phyloP scores from a whole-genome alignment of 1,284 basidiomycete species.

The Ceratobasidium sp. region DNA sequence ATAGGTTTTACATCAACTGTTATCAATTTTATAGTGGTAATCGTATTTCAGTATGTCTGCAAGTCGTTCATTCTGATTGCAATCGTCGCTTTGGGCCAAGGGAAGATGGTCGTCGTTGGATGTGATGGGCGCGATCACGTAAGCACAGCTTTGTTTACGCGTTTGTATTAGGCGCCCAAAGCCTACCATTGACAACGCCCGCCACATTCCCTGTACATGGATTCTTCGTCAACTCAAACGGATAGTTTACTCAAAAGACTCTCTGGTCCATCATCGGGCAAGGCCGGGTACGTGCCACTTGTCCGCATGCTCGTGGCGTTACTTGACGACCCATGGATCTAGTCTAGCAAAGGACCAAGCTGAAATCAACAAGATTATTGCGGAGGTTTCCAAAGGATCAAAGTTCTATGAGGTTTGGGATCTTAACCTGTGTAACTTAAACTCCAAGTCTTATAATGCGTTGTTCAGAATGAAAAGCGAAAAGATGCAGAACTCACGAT shows the following conservation, averaged over 20 bases:
- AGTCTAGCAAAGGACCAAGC: slow-evolving; percentile 80
- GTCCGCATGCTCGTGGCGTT: background rate
- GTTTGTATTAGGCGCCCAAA: background rate
- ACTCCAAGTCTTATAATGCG: background rate
- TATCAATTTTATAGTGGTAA: no score
- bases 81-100: background rate
- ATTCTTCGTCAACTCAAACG: slow-evolving; percentile 18
- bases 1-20: no score
- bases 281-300: slow-evolving; percentile 71
- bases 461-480: slow-evolving; percentile 78
- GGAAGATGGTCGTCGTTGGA: background rate
- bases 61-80: background rate
- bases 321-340: slow-evolving; percentile 40
- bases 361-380: slow-evolving; percentile 81
- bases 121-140: slow-evolving; percentile 27
- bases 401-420: slow-evolving; percentile 79
- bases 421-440: background rate
- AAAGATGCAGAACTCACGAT: slow-evolving; percentile 83
- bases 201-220: slow-evolving; percentile 12
- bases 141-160: slow-evolving; percentile 9
- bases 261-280: slow-evolving; percentile 79
- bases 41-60: no score
- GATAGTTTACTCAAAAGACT: slow-evolving; percentile 51
- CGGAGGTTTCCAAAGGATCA: slow-evolving; percentile 82
- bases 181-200: background rate